Evolutionary conservation across 2,329 filamentous ascomycete genomes (phyloP), one percentile per base, ranked within the genome.

Genomic region (Nannizzia gypsea): DNA sequence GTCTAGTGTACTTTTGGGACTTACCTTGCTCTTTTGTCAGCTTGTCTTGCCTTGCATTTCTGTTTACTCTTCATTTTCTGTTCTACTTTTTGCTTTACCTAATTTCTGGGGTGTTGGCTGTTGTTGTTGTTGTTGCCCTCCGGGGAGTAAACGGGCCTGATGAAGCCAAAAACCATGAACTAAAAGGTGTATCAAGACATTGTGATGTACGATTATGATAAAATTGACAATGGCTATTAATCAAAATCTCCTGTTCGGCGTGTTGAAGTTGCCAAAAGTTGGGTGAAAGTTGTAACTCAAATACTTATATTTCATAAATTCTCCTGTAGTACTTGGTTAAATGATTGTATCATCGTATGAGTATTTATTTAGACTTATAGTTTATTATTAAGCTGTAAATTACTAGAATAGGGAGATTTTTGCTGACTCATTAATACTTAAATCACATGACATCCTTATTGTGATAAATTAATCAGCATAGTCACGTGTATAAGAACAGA

Each of bases 131-230:
- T n/a, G n/a, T n/a, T n/a, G n/a, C n/a, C n/a, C n/a, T 28, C 40
- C 57, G 15, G 50, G 48, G 13, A 42, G 13, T 11, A 36, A 36
- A 36, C 13, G 9, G 31, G 31, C 31, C 13, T 2, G 5, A 40
- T 36, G 59, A 34, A 22, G 20, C 44, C 13, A 22, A 48, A 24
- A 48, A 48, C 20, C 3, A 22, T 22, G 13, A 11, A 24, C 57
- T 24, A 54, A 60, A 60, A 57, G 38, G 34, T n/a, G 42, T 40
- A 36, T n/a, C 38, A 36, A 42, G 54, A n/a, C 38, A 20, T 40
- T 36, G 31, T 56, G n/a, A 38, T 60, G 59, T 60, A 60, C 40
- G 59, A 58, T 52, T 57, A 60, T 56, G 56, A 54, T 54, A 58
- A 60, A 56, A 58, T 58, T 57, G 40, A 26, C 3, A 36, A 42